Conservation (phyloP, 2,329 filamentous ascomycete species). For the Aciculosporium take region DNA sequence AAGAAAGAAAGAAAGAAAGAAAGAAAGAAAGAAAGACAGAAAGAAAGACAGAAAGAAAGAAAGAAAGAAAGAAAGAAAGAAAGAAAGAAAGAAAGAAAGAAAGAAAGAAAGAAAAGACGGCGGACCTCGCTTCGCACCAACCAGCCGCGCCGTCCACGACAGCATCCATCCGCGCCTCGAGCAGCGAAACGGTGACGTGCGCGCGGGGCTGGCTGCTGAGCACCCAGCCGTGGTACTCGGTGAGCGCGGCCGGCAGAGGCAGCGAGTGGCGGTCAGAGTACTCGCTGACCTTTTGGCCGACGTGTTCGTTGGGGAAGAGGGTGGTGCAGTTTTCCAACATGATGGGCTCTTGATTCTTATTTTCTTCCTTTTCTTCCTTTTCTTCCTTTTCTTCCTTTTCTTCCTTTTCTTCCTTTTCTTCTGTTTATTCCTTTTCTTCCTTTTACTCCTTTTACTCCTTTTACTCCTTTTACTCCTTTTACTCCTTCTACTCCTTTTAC, state of each 20-base stretch:
- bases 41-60: background rate
- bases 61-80: background rate
- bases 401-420: background rate
- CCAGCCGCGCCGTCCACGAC: slow-evolving; percentile 3
- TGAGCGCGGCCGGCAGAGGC: background rate
- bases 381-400: background rate
- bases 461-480: too few species aligned
- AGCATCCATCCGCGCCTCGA: slow-evolving; percentile 6
- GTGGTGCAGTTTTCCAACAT: background rate
- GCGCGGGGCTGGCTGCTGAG: slow-evolving; percentile 4
- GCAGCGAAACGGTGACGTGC: slow-evolving; percentile 5
- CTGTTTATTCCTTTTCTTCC: too few species aligned
- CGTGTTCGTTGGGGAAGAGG: slow-evolving; percentile 6
- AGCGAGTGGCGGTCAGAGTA: slow-evolving; percentile 6
- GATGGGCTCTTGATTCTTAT: background rate
- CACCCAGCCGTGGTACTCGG: slow-evolving; percentile 5
- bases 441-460: too few species aligned
- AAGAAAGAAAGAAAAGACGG: background rate
- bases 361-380: background rate
- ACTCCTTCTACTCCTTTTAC: too few species aligned
- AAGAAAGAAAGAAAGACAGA: background rate
- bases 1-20: background rate
- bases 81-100: background rate
- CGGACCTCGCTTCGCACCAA: background rate
- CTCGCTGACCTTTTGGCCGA: background rate